phyloP scores from a whole-genome alignment of 345 rosid species.

The Fremontodendron californicum region DNA sequence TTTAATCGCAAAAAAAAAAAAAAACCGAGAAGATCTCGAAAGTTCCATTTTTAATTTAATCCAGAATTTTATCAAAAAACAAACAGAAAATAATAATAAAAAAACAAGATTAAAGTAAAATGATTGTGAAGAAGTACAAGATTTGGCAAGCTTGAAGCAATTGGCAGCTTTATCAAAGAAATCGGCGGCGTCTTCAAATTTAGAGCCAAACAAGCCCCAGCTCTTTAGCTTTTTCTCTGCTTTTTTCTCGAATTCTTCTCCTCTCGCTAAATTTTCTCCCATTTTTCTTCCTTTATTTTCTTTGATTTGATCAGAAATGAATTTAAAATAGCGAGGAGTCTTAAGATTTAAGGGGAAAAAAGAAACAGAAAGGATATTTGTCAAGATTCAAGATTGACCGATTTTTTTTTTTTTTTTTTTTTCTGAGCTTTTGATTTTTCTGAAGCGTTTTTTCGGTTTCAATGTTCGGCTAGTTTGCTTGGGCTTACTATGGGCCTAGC shows the following conservation, averaged over 20 bases:
- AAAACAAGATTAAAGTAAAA: neutral
- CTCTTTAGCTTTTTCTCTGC: slow-evolving; percentile 66
- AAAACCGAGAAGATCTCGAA: neutral
- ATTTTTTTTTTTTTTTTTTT: too few relatives aligned
- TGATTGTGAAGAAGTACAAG: slow-evolving; percentile 31
- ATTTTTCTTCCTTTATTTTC: slow-evolving; percentile 12
- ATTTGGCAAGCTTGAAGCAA: slow-evolving; percentile 66
- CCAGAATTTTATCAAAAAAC: slow-evolving; percentile 2
- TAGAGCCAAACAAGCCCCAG: slow-evolving; percentile 62
- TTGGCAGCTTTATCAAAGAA: slow-evolving; percentile 74
- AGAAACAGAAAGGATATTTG: neutral
- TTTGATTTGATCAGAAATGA: neutral
- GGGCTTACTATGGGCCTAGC: too few relatives aligned
- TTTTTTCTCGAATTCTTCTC: slow-evolving; percentile 57
- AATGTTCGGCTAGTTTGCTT: too few relatives aligned
- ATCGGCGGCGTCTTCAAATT: slow-evolving; percentile 71
- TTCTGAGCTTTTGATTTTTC: too few relatives aligned
- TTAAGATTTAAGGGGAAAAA: neutral
- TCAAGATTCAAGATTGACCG: neutral
- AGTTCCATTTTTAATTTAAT: neutral
- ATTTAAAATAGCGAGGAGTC: neutral
- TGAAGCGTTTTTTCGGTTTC: neutral
- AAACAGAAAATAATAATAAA: neutral
- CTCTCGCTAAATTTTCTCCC: slow-evolving; percentile 59
- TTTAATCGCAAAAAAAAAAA: neutral